Base-by-base conservation (phyloP, 2,329 filamentous ascomycete species). In the Paecilomyces variotii region DNA sequence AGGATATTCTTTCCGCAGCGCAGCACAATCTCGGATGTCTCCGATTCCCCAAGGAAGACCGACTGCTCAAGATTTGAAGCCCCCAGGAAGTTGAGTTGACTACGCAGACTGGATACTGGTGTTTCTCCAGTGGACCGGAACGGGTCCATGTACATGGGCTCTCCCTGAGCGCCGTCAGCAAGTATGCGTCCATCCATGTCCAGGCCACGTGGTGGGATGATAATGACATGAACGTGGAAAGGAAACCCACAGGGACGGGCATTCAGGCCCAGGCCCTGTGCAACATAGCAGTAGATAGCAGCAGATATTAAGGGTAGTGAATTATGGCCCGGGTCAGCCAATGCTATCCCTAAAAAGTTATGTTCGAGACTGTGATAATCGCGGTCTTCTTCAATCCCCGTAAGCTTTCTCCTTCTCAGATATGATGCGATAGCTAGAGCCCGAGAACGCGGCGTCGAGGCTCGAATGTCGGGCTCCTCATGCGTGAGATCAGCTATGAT, bases 291-390 rank as follows among this genome's bases (percentile, higher is more conserved):
- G 74, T 88, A 99, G 62, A 97, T 96, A 60, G 87, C 88, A 57
- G 88, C 88, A 1, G 91, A 94, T 61, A 97, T 88, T 55, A 97
- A 81, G 1, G 93, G 94, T 7, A 97, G 80, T 1, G 91, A 93
- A 28, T 89, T 86, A 67, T 96, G 91, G 0, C 83, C 81, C 5
- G 83, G 76, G 55, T 89, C 86, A 35, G 84, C 86, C 51, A 97
- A 78, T 3, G 89, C 90, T 61, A 95, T 80, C 9, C 91, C 91
- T 58, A 99, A 86, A 65, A 96, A 89, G 66, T 90, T 95, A 73
- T 97, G 96, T 61, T 89, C 85, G 59, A 97, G 75, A 59, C 88
- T 87, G 65, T 90, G 86, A 70, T 94, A 97, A 57, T 87, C 84
- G 50, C 78, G 71, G 6, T 85, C 83, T n/a, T 84, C 76, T n/a